Percentiles rank a stretch among this genome's conserved stretches.
Evolutionary conservation across 2,329 filamentous ascomycete species (phyloP).

Genomic region (Clarireedia sp.): DNA sequence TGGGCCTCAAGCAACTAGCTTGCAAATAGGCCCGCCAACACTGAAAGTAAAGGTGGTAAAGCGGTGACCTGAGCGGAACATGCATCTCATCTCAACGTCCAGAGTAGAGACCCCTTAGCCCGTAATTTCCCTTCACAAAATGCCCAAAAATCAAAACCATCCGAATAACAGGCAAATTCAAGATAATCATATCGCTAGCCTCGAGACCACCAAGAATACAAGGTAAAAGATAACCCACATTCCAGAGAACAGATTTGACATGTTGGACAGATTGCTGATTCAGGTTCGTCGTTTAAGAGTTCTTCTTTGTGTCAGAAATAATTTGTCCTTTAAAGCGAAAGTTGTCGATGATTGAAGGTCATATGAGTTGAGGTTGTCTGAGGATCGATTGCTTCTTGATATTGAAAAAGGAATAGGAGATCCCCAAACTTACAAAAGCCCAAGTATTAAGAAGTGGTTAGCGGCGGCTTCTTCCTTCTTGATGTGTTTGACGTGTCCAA

Average conservation of each 20-base stretch:
- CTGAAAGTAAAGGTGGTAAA: neutral
- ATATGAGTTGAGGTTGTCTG: neutral
- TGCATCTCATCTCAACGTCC: neutral
- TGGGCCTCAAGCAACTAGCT: conserved; percentile 5
- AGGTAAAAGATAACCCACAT: conserved; percentile 25
- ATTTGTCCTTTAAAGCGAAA: neutral
- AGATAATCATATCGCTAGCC: neutral
- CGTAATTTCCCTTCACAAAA: neutral
- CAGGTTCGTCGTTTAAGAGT: neutral
- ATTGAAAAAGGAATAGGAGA: conserved; percentile 10
- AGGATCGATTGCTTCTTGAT: conserved; percentile 6
- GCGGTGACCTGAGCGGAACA: conserved; percentile 1
- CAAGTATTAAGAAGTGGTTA: conserved; percentile 3
- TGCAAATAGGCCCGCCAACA: neutral
- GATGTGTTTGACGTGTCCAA: neutral
- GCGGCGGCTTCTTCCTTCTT: conserved; percentile 5
- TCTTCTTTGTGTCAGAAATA: neutral
- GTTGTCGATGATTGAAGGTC: neutral
- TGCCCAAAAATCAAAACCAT: neutral
- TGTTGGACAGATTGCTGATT: conserved; percentile 11
- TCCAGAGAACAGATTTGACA: conserved; percentile 31
- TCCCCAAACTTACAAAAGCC: conserved; percentile 4
- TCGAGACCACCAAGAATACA: neutral
- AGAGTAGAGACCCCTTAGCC: neutral
- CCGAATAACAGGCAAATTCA: conserved; percentile 2